A percentile compares a stretch with the other conserved stretches of the same genome.
Evolutionary conservation across 192 early-diverging fungal species (phyloP).

Genomic region (Gorgonomyces haynaldii): DNA sequence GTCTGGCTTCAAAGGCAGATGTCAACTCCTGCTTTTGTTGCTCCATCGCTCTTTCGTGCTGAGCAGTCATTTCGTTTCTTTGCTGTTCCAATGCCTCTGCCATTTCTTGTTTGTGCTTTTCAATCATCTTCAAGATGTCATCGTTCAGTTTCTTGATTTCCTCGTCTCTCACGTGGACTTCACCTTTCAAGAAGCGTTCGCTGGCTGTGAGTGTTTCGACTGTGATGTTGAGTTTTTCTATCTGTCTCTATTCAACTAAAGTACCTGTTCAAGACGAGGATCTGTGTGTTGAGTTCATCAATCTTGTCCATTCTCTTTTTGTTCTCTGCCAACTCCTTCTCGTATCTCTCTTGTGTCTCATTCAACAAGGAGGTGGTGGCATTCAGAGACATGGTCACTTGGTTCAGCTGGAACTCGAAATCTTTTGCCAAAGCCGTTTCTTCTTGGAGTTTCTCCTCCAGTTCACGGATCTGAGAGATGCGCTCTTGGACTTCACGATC

Average conservation of each 20-base stretch:
- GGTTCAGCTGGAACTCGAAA: too few species aligned
- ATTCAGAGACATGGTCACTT: too few species aligned
- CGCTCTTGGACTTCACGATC: constrained; percentile 1
- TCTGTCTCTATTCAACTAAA: constrained; percentile 5
- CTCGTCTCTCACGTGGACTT: constrained; percentile 3
- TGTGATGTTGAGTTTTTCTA: constrained; percentile 2
- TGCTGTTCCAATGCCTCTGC: constrained; percentile 15
- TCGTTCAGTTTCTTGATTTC: constrained; percentile 8
- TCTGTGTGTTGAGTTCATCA: neutral
- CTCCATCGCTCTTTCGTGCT: constrained; percentile 36
- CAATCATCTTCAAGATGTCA: constrained; percentile 5
- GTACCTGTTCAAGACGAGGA: constrained; percentile 7
- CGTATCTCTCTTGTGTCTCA: too few species aligned
- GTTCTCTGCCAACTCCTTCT: constrained; percentile 1
- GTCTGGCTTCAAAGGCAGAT: neutral
- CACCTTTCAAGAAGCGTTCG: neutral
- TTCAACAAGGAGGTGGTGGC: too few species aligned
- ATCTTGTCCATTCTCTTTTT: neutral
- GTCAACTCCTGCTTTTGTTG: constrained; percentile 9
- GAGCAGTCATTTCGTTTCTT: constrained; percentile 45
- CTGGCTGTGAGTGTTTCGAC: neutral
- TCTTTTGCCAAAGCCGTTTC: too few species aligned
- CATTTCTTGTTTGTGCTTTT: constrained; percentile 6
- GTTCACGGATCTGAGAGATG: too few species aligned
- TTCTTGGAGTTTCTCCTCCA: too few species aligned